Evolutionary conservation across 768 basidiomycete species (phyloP).

Genomic region (Cubamyces sp.): DNA sequence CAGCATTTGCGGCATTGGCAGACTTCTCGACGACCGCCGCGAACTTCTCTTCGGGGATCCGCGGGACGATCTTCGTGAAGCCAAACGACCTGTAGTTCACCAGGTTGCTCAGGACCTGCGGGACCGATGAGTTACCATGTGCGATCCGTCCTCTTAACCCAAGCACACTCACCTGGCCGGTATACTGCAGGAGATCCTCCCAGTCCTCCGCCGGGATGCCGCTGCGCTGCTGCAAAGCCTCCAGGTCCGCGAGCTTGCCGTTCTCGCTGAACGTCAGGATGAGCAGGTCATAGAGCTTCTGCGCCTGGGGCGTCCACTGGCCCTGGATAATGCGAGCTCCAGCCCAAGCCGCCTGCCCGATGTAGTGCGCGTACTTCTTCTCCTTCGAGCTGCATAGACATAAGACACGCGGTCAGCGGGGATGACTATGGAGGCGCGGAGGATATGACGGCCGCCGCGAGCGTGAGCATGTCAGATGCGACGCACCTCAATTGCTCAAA

Average conservation of each 20-base stretch:
- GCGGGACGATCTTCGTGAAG: slow-evolving; percentile 84
- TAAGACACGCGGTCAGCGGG: not conserved
- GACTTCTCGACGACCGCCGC: slow-evolving; percentile 63
- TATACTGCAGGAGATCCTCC: slow-evolving; percentile 71
- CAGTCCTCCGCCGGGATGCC: slow-evolving; percentile 64
- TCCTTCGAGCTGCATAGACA: slow-evolving; percentile 58
- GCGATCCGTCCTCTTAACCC: not conserved
- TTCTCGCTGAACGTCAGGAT: slow-evolving; percentile 68
- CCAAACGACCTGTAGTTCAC: slow-evolving; percentile 84
- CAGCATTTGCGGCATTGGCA: slow-evolving; percentile 56
- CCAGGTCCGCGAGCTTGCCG: slow-evolving; percentile 61
- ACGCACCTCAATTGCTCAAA: slow-evolving; percentile 69
- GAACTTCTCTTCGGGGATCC: slow-evolving; percentile 64
- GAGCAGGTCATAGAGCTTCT: slow-evolving; percentile 70
- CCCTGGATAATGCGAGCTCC: slow-evolving; percentile 83
- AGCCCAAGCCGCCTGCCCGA: slow-evolving; percentile 78
- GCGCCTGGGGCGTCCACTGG: slow-evolving; percentile 79
- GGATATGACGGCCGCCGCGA: not conserved
- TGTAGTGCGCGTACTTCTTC: slow-evolving; percentile 77
- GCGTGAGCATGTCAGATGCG: not conserved
- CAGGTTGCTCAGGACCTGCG: slow-evolving; percentile 58
- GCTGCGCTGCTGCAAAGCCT: slow-evolving; percentile 53
- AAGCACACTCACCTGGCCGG: slow-evolving; percentile 56
- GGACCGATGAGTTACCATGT: not conserved
- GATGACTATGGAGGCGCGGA: no score